Evolutionary conservation across 805 yeast species (phyloP).

Genomic region (Saccharomyces eubayanus): DNA sequence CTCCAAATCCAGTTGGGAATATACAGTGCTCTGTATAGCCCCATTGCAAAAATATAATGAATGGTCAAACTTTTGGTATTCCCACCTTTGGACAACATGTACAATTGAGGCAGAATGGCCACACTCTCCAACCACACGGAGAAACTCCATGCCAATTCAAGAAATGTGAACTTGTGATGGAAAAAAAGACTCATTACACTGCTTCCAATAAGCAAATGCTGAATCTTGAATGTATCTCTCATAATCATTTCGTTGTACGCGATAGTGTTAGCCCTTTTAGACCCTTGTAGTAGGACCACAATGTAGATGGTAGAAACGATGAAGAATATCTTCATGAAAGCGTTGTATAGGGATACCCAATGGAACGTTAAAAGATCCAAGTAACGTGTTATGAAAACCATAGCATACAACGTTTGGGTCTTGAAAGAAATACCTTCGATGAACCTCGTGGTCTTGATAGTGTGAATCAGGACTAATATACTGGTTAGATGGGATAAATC

Average conservation of each 20-base stretch:
- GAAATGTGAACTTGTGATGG: conserved; percentile 51
- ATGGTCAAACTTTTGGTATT: conserved; percentile 80
- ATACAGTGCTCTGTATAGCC: conserved; percentile 80
- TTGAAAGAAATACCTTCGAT: conserved; percentile 81
- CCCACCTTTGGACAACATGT: conserved; percentile 81
- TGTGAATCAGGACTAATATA: conserved; percentile 63
- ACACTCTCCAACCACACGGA: conserved; percentile 88
- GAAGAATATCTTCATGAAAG: conserved; percentile 74
- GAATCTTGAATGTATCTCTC: conserved; percentile 67
- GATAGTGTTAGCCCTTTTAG: conserved; percentile 41
- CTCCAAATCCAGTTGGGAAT: conserved; percentile 95
- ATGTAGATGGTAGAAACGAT: conserved; percentile 68
- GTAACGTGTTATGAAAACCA: conserved; percentile 69
- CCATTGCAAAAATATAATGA: conserved; percentile 91
- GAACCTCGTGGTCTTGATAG: conserved; percentile 56
- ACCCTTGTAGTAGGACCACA: conserved; percentile 54
- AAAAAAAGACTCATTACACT: conserved; percentile 51
- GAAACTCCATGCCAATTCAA: conserved; percentile 78
- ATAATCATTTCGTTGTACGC: conserved; percentile 45
- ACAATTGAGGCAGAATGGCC: conserved; percentile 88
- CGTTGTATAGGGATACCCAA: conserved; percentile 63
- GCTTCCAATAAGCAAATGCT: conserved; percentile 60
- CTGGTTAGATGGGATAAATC: conserved; percentile 80
- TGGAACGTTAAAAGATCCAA: conserved; percentile 43
- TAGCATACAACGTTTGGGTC: conserved; percentile 71